Evolutionary conservation across 1,284 basidiomycete genomes (phyloP), one percentile per base, ranked within the genome.

Genomic region (Megacollybia platyphylla): DNA sequence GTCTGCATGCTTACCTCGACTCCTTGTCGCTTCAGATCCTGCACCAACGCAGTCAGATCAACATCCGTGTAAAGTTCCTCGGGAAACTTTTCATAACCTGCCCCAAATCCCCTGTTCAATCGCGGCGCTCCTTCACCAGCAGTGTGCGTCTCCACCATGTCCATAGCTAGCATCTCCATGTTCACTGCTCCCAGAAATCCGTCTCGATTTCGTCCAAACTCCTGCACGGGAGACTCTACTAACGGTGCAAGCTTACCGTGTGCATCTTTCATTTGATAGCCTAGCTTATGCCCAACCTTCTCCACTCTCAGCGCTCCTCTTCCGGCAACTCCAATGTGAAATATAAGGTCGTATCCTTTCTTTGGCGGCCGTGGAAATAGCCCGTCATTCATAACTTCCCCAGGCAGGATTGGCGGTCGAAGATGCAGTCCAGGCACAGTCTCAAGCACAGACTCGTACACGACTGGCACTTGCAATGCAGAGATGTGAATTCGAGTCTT

Each of bases 231-330:
- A 24, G 41, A 27, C 29, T 40, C 36, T 17, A 48, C 43, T 27
- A 44, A 39, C 11, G 47, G 47, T n/a, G 47, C 48, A 13, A 49
- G 38, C 48, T 71, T 65, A 4, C 73, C 76, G 4, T 64, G 64
- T 10, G 70, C 75, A 50, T 85, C 82, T 54, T 78, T 79, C 72
- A 79, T 75, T 41, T 74, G 65, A 52, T 83, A 86, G 7, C 80
- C 79, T 27, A 72, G 62, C 54, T 81, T 83, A 55, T 86, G 83
- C 1, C 68, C 71, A n/a, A 74, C 55, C 47, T 71, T 67, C 56
- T 86, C 82, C 59, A 85, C 67, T 20, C 77, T 67, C 42, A 85
- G 57, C 0, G 72, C 68, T 0, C 82, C 83, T 9, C 76, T 66
- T 5, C 73, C 72, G 2, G 79, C 80, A 9, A 79, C 74, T 7